phyloP scores from a whole-genome alignment of 148 eudicot species.

The Rhododendron ovatum region DNA sequence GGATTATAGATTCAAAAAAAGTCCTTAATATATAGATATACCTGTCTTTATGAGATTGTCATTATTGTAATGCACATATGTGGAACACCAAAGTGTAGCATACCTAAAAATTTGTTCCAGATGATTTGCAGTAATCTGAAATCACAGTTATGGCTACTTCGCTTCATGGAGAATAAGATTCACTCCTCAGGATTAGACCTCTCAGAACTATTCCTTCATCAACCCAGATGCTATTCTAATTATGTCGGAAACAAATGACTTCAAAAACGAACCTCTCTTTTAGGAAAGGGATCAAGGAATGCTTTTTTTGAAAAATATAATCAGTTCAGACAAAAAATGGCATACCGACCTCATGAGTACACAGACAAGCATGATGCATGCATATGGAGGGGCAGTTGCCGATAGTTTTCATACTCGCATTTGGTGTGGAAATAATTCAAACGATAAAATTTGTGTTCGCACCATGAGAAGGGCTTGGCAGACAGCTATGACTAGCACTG shows the following conservation, averaged over 20 bases:
- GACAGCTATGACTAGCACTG: constrained; percentile 83
- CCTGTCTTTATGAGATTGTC: neutral
- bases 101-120: neutral
- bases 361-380: neutral
- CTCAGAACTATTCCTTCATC: neutral
- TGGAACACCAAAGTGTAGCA: neutral
- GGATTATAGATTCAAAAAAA: neutral
- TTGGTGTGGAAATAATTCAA: neutral
- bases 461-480: constrained; percentile 96
- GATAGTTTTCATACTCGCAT: neutral
- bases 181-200: neutral
- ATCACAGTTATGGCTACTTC: neutral
- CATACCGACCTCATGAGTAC: neutral
- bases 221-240: neutral
- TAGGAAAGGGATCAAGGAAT: neutral
- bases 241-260: neutral
- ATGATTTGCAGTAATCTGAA: neutral
- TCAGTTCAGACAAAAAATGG: neutral
- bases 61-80: neutral
- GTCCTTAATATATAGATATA: neutral
- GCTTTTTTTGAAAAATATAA: neutral
- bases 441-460: constrained; percentile 3
- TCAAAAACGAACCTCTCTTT: neutral
- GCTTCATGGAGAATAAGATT: neutral
- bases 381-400: neutral